These are phyloP conservation scores for Aspergillus brunneoviolaceus DNA, from an alignment of 2,329 filamentous ascomycete species.

Conservation along the genomic window DNA sequence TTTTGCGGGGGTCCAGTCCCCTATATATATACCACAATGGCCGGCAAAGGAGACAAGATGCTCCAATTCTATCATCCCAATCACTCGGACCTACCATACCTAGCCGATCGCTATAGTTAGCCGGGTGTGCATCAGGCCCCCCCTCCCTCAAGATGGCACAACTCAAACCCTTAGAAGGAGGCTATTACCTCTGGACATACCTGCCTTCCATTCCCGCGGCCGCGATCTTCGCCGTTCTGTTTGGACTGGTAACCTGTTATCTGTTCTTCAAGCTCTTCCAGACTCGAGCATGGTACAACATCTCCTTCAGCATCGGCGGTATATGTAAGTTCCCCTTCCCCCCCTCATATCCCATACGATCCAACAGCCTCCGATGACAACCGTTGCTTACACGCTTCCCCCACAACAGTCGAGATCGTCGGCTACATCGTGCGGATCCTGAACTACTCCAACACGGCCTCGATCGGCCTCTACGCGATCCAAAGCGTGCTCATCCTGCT, in stretches of 20 bases:
- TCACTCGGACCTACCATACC: not conserved
- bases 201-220: conserved; percentile 28
- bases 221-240: conserved; percentile 29
- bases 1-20: not conserved
- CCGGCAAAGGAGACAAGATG: not conserved
- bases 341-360: not conserved
- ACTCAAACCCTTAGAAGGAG: conserved; percentile 17
- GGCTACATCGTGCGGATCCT: conserved; percentile 26
- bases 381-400: no score
- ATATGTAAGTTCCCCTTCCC: conserved; percentile 29
- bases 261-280: conserved; percentile 32
- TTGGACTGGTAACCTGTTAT: conserved; percentile 23
- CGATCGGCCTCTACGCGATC: conserved; percentile 38
- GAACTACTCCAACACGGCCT: conserved; percentile 22
- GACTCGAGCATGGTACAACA: conserved; percentile 31
- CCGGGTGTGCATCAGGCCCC: not conserved
- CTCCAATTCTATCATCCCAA: not conserved
- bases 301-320: conserved; percentile 36
- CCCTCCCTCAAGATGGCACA: conserved; percentile 15
- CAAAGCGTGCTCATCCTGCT: conserved; percentile 49
- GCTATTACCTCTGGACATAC: conserved; percentile 30
- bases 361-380: no score
- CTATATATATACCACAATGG: not conserved
- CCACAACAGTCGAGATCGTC: conserved; percentile 36
- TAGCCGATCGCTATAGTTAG: no score